Evolutionary conservation across 371 early-diverging fungal species (phyloP).

Genomic region (Dipsacomyces acuminosporus): DNA sequence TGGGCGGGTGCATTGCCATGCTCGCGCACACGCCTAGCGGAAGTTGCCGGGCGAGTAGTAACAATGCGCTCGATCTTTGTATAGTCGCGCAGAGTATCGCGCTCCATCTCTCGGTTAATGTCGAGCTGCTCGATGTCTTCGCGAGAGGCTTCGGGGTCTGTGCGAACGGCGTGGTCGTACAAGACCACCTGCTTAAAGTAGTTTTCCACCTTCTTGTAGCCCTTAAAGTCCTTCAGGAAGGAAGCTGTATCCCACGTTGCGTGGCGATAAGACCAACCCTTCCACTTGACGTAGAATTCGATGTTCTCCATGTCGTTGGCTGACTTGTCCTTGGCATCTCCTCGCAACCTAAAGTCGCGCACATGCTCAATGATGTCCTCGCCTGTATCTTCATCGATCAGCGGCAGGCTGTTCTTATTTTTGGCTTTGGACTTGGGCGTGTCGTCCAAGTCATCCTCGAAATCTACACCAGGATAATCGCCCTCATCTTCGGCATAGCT

Average conservation of each 20-base stretch:
- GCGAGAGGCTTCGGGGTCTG: constrained; percentile 63
- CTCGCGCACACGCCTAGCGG: constrained; percentile 38
- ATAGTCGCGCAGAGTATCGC: constrained; percentile 79
- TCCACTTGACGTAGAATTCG: constrained; percentile 92
- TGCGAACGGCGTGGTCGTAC: constrained; percentile 58
- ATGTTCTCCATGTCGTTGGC: constrained; percentile 55
- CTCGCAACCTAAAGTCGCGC: constrained; percentile 44
- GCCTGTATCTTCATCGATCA: constrained; percentile 48
- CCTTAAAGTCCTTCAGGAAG: constrained; percentile 67
- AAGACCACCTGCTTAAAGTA: constrained; percentile 67
- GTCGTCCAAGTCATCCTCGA: constrained; percentile 24
- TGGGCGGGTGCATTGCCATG: constrained; percentile 5
- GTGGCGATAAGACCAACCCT: constrained; percentile 82
- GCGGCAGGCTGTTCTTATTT: constrained; percentile 25
- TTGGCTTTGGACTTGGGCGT: constrained; percentile 21
- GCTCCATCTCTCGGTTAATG: constrained; percentile 74
- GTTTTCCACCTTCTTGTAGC: constrained; percentile 86
- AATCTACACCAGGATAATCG: constrained; percentile 22
- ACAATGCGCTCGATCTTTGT: constrained; percentile 85
- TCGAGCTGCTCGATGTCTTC: constrained; percentile 87
- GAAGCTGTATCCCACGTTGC: constrained; percentile 83
- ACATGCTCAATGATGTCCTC: constrained; percentile 48
- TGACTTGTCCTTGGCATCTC: constrained; percentile 49
- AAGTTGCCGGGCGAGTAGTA: constrained; percentile 50
- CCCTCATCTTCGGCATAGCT: constrained; percentile 46